Evolutionary conservation across 495 filamentous ascomycete genomes (phyloP), one percentile per base, ranked within the genome.

Genomic region (Choiromyces venosus): DNA sequence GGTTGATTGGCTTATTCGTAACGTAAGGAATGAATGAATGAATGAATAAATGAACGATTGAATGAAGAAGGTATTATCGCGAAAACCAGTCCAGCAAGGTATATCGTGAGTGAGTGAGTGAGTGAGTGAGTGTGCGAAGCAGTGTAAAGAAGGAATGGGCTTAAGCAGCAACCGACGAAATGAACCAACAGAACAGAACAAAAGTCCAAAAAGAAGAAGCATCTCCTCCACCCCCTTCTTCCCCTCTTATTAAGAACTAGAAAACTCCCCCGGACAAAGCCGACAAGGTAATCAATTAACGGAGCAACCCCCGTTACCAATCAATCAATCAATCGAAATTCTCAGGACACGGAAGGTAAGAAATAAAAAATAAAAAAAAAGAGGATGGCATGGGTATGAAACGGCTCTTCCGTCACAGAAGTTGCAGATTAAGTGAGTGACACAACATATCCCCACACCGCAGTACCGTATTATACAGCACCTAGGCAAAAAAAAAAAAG

Each of bases 321-420:
- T n/a, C n/a, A n/a, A n/a, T n/a, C 42, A 44, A 44, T 44, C n/a
- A n/a, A n/a, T n/a, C n/a, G n/a, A n/a, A n/a, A n/a, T n/a, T n/a
- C 52, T 56, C 52, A 56, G 52, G 52, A 29, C n/a, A 29, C n/a
- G n/a, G n/a, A 29, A n/a, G n/a, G n/a, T n/a, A n/a, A n/a, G n/a
- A n/a, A n/a, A n/a, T n/a, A n/a, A 29, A 29, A 56, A 56, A 56
- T 29, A n/a, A n/a, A n/a, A n/a, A n/a, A n/a, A n/a, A n/a, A n/a
- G n/a, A n/a, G n/a, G n/a, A n/a, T n/a, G n/a, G 52, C n/a, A 56
- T 56, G 52, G 52, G 52, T 29, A 29, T 56, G 52, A 56, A 56
- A 56, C 52, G n/a, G n/a, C n/a, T 56, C 25, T n/a, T 56, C n/a
- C 29, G 52, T 56, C 52, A 29, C 52, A 25, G 52, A 56, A 25